Base-by-base conservation (phyloP, 2,329 filamentous ascomycete genomes). In the Bimuria novae-zelandiae region DNA sequence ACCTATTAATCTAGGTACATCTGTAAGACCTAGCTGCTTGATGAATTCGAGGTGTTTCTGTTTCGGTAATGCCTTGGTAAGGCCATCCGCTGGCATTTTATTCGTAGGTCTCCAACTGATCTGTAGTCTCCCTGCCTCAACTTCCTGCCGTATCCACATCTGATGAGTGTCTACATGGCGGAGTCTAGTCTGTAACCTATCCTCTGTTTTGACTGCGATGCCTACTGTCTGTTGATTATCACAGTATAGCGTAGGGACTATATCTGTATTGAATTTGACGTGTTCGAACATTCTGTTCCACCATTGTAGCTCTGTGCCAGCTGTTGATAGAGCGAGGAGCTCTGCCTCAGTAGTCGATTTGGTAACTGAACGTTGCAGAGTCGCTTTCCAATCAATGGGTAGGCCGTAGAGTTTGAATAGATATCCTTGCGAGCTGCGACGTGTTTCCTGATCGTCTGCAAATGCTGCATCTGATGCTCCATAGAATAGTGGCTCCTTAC, bases 261-360 rank as follows among this genome's bases (percentile, higher is more conserved):
- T 32, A 10, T 41, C 27, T 16, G 46, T 55, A 21, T 11, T 61
- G n/a, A n/a, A 55, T 0, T 51, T n/a, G 16, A 62, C 50, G 2
- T 35, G n/a, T 10, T 55, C 37, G 33, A 66, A 63, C 1, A 65
- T 6, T 22, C 54, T 22, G 1, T 36, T 25, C 56, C 51, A 65
- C 55, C 14, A 48, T 17, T 19, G 19, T 4, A 56, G 8, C 37
- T 60, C 47, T 8, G 27, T 49, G 6, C 39, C 27, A n/a, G 58
- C 30, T 32, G 39, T 21, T 16, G 19, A 51, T 22, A 55, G 8
- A 49, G 55, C 49, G 12, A 63, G 30, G 4, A 63, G 49, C 29
- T 64, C 54, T 10, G 59, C 59, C 48, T 65, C 50, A n/a, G 56
- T 65, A 3, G 55, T 65, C 16, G 54, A 62, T 32, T 55, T 65